Evolutionary conservation across 139 green algal genomes (phyloP).

Genomic region (Tetradesmus obliquus): DNA sequence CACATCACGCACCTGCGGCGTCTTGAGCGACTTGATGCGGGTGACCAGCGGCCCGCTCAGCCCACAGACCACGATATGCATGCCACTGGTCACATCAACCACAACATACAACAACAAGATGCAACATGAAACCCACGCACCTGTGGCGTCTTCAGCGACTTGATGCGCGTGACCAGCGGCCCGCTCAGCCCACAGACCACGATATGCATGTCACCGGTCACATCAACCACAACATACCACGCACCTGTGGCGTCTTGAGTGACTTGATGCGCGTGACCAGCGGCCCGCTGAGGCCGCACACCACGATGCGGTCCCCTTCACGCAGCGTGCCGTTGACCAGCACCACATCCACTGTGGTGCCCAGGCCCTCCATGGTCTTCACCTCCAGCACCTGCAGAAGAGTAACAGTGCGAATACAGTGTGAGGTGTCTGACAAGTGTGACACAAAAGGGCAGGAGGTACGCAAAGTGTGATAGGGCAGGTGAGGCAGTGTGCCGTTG

Average conservation of each 20-base stretch:
- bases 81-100: too few relatives aligned
- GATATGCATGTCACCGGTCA: too few relatives aligned
- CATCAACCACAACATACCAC: too few relatives aligned
- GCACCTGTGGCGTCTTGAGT: slow-evolving; percentile 89
- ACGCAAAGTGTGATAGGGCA: neutral
- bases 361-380: slow-evolving; percentile 98
- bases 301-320: slow-evolving; percentile 96
- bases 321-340: slow-evolving; percentile 92
- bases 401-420: too few relatives aligned
- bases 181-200: slow-evolving; percentile 95
- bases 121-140: too few relatives aligned
- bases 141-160: slow-evolving; percentile 92
- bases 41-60: slow-evolving; percentile 93
- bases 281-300: slow-evolving; percentile 92
- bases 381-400: slow-evolving; percentile 83
- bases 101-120: too few relatives aligned
- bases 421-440: neutral
- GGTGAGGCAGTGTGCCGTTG: slow-evolving; percentile 75
- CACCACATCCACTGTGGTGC: slow-evolving; percentile 98
- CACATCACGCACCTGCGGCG: slow-evolving; percentile 68
- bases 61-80: slow-evolving; percentile 96
- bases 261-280: slow-evolving; percentile 96
- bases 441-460: too few relatives aligned
- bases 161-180: slow-evolving; percentile 93
- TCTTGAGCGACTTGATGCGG: slow-evolving; percentile 95